Base-by-base conservation (phyloP, 1,284 basidiomycete genomes). In the Anthracocystis panici-leucophaei region DNA sequence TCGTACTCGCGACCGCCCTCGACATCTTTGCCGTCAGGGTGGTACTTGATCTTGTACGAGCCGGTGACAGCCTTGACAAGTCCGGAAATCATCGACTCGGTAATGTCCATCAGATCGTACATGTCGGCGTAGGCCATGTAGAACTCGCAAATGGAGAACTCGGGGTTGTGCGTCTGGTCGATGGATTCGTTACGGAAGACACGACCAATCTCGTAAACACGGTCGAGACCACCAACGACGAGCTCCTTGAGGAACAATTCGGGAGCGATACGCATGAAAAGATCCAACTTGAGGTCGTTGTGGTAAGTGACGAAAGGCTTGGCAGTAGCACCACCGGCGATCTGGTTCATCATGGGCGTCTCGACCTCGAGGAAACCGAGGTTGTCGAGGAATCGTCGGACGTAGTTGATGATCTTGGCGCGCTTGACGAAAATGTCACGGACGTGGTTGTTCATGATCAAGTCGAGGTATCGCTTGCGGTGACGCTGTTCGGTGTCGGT, bases 41-140 rank as follows among this genome's bases (percentile, higher is more conserved):
- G 94, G 88, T 92, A 99, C 56, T 88, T 89, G 75, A 99, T 85
- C 85, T 91, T 92, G 69, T 93, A 95, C 14, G 94, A 94, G 49
- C 91, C 90, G 0, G 91, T 97, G 61, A 99, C 87, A 80, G 89
- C 90, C 89, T 92, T 93, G 85, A 98, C 96, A 85, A 99, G 88
- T 5, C 95, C 94, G 83, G 95, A 93, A 42, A 98, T 87, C 88
- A 99, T 89, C 51, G 88, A 88, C 87, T 99, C 97, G 40, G 96
- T 99, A 76, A 99, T 90, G 65, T 98, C 95, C 96, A 99, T 98
- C 69, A 99, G 77, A 85, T 99, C 97, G 88, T 95, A 93, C 94
- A 97, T 97, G 87, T 99, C 96, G 73, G 96, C 96, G 84, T 98
- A 99, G 29, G 96, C 96, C 96, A 99, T 99, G 86, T 99, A 99